A percentile compares a stretch with the other conserved stretches of the same genome.
Conservation (phyloP, 805 yeast species). For the Nakazawaea siamensis region DNA sequence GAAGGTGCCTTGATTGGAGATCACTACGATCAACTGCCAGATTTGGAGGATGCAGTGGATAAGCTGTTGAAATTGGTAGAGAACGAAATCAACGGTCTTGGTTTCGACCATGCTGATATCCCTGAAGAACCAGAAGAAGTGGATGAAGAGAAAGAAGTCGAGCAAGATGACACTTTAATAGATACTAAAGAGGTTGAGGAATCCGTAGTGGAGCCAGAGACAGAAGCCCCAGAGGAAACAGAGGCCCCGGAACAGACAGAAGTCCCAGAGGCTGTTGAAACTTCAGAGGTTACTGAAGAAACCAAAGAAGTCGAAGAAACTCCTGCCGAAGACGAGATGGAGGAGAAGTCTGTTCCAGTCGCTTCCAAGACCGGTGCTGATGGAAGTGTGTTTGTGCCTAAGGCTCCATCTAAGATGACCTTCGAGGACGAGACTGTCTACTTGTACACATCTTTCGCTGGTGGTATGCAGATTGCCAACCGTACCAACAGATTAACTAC, state of each 20-base stretch:
- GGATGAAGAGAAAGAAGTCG: conserved; percentile 8
- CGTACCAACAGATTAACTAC: conserved; percentile 71
- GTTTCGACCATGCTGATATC: conserved; percentile 13
- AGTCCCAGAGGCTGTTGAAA: conserved; percentile 2
- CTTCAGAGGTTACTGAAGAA: conserved; percentile 1
- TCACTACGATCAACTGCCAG: conserved; percentile 32
- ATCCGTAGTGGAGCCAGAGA: conserved; percentile 5
- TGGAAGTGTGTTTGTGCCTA: conserved; percentile 24
- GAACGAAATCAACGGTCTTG: conserved; percentile 5
- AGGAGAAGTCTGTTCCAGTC: conserved; percentile 2
- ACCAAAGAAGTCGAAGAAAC: conserved; percentile 12
- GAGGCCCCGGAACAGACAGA: not conserved
- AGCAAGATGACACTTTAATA: conserved; percentile 16
- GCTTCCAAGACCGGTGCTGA: conserved; percentile 10
- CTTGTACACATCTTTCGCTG: conserved; percentile 79
- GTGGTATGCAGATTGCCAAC: conserved; percentile 72
- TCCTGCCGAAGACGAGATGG: conserved; percentile 7
- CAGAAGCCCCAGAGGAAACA: conserved; percentile 5
- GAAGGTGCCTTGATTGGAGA: conserved; percentile 56
- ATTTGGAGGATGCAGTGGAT: conserved; percentile 41
- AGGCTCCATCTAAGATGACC: conserved; percentile 20
- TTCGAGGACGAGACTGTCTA: conserved; percentile 56
- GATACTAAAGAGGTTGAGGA: conserved; percentile 11
- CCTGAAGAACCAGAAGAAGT: conserved; percentile 11
- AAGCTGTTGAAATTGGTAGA: conserved; percentile 30